Base-by-base conservation (phyloP, 2,329 filamentous ascomycete genomes). In the Ophiostoma angusticollis region DNA sequence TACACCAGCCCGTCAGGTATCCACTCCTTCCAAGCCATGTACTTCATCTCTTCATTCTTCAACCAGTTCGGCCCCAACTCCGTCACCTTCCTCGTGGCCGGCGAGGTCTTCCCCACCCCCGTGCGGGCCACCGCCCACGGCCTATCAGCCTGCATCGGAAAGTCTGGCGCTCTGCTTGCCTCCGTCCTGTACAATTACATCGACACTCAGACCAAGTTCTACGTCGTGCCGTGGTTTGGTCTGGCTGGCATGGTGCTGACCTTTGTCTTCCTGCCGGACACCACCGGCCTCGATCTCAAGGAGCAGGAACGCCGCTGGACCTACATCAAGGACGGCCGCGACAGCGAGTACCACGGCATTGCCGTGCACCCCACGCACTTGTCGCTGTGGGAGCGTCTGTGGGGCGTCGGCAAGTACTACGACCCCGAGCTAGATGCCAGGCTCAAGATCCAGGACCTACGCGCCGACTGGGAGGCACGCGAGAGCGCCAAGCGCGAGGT, bases 41-140 rank as follows among this genome's bases (percentile, higher is more conserved):
- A 95, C 72, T 95, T 94, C 65, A 60, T 96, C 50, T 93, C 85
- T 7, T 93, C 84, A 18, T 96, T 96, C 70, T 96, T 96, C 78
- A 95, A 95, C 72, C 89, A 96, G 59, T 96, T 96, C 54, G 89
- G 89, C 11, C 89, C 89, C 61, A 96, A 96, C 72, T 80, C 78
- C 33, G 86, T 95, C 53, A 94, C 87, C 46, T 96, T 96, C 81
- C 74, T 96, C 49, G 84, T 93, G 25, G 89, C 89, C 31, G 89
- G 85, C 31, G 89, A 96, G 59, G 85, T 94, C n/a, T 96, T 84
- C 70, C 89, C 89, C 9, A 94, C 87, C 0, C 84, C 87, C 9
- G 78, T 96, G 50, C 86, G 89, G 52, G 89, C 89, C 49, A 86
- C 84, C 14, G 89, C 89, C 37, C 89, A 96, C 68, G 89, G 89